Percentiles rank a stretch among this genome's conserved stretches.
Evolutionary conservation across 2,329 filamentous ascomycete species (phyloP).

Genomic region (Colletotrichum noveboracense): DNA sequence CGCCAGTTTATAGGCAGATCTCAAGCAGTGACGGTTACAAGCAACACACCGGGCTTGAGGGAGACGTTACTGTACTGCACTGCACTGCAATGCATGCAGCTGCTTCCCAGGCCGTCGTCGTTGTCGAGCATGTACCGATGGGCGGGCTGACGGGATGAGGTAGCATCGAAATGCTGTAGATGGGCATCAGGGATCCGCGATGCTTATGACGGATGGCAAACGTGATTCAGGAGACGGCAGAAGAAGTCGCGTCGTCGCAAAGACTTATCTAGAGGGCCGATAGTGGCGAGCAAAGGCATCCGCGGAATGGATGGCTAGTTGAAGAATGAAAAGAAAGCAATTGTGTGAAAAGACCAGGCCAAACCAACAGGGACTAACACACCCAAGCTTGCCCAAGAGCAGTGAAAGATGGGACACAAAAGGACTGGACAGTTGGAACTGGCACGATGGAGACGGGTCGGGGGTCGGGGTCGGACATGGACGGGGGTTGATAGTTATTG

Average conservation of each 20-base stretch:
- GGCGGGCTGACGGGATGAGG: not conserved
- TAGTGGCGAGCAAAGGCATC: not conserved
- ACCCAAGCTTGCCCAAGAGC: not conserved
- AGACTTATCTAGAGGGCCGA: not conserved
- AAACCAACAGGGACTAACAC: not conserved
- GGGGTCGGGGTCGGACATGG: not conserved
- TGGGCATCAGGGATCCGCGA: not conserved
- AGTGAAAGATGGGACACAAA: not conserved
- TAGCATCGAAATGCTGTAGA: not conserved
- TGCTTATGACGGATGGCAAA: not conserved
- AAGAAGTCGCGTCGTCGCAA: not conserved
- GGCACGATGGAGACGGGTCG: not conserved
- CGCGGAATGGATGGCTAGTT: not conserved
- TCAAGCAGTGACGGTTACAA: not conserved
- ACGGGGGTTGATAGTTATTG: not conserved
- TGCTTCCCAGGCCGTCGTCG: constrained; percentile 1
- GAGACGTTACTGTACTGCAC: constrained; percentile 2
- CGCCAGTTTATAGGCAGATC: constrained; percentile 1
- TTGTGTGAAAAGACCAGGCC: not conserved
- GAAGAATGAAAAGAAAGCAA: not conserved
- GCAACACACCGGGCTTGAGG: not conserved
- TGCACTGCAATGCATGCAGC: constrained; percentile 9
- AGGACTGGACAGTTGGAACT: not conserved
- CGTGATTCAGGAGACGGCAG: not conserved
- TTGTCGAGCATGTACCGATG: not conserved